Percentiles rank a stretch among this genome's conserved stretches.
These are phyloP conservation scores for Trichophyton rubrum DNA, from an alignment of 2,329 filamentous ascomycete genomes.

Conservation along the genomic window DNA sequence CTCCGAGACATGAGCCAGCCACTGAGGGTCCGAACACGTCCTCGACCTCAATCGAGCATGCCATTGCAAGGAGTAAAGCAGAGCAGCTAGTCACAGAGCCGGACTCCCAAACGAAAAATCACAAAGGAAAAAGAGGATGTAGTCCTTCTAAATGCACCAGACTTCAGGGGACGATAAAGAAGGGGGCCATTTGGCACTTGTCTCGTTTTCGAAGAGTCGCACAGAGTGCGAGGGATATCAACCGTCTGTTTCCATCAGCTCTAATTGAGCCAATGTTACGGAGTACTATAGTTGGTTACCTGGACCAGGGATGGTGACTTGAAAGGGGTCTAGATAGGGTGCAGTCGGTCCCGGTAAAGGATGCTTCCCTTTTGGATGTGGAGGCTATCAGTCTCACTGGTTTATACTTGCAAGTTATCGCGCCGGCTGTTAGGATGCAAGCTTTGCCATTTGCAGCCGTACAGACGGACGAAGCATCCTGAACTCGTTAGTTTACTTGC, in stretches of 20 bases:
- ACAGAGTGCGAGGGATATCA: neutral
- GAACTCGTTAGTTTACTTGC: too few species aligned
- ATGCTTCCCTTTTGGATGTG: neutral
- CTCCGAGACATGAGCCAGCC: constrained; percentile 15
- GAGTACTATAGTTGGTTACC: neutral
- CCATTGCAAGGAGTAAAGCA: constrained; percentile 4
- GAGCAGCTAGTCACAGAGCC: neutral
- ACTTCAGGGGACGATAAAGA: neutral
- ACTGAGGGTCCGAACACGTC: constrained; percentile 20
- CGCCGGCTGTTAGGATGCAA: neutral
- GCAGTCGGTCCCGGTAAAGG: neutral
- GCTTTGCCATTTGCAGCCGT: neutral
- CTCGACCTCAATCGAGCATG: constrained; percentile 11
- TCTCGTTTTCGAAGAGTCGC: neutral
- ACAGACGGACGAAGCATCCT: neutral
- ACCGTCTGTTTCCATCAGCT: too few species aligned
- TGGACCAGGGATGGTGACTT: neutral
- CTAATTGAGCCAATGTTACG: neutral
- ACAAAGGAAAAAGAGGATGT: too few species aligned
- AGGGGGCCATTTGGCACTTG: neutral
- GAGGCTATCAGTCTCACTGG: neutral
- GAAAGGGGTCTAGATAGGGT: neutral
- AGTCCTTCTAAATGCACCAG: neutral
- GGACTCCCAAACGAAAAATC: neutral
- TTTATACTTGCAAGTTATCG: too few species aligned